These are phyloP conservation scores for Diaporthe ilicicola DNA, from an alignment of 2,329 filamentous ascomycete genomes.

Conservation along the genomic window DNA sequence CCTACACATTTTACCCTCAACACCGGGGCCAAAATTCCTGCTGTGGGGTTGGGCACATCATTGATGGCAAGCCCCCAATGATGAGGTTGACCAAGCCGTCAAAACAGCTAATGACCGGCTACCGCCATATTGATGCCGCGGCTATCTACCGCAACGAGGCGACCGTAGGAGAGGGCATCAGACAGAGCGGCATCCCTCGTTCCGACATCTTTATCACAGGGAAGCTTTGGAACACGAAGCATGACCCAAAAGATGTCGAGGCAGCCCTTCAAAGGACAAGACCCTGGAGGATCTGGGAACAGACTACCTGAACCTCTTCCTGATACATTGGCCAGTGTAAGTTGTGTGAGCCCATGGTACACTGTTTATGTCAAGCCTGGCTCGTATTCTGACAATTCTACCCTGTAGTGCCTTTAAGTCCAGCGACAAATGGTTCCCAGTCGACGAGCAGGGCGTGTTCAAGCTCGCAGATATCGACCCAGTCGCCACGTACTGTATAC, in stretches of 20 bases:
- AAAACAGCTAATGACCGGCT: conserved; percentile 55
- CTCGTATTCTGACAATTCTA: neutral
- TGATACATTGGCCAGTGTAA: conserved; percentile 47
- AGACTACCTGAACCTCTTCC: conserved; percentile 44
- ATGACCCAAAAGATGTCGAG: conserved; percentile 39
- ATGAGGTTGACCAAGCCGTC: conserved; percentile 58
- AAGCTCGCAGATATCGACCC: conserved; percentile 55
- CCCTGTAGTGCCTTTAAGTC: conserved; percentile 57
- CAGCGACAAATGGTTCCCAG: conserved; percentile 51
- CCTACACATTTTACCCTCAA: conserved; percentile 47
- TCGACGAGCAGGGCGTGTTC: conserved; percentile 70
- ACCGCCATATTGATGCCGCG: conserved; percentile 46
- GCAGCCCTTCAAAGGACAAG: conserved; percentile 41
- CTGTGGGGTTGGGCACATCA: conserved; percentile 51
- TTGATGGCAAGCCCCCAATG: conserved; percentile 47
- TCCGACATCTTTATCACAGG: conserved; percentile 42
- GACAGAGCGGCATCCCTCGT: conserved; percentile 38
- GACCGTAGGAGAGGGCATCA: conserved; percentile 33
- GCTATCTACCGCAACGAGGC: conserved; percentile 35
- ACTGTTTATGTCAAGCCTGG: rapidly evolving
- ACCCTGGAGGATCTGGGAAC: conserved; percentile 43
- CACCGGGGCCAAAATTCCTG: conserved; percentile 50
- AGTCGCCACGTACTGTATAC: conserved; percentile 50
- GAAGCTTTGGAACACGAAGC: conserved; percentile 47
- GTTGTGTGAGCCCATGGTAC: neutral